Conservation (phyloP, 2,329 filamentous ascomycete genomes). For the Fusarium piperis region DNA sequence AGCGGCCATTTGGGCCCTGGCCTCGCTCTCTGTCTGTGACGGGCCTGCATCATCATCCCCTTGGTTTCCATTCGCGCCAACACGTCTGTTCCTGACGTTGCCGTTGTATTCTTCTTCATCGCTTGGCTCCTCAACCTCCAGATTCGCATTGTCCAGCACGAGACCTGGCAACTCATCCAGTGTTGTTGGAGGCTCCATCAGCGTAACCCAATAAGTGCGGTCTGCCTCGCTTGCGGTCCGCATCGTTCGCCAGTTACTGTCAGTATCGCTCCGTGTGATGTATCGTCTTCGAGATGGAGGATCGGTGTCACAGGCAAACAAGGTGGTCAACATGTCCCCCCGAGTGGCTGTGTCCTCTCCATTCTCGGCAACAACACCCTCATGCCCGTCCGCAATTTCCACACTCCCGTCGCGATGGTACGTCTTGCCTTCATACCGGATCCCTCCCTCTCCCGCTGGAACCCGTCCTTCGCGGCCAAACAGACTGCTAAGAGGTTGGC, state of each 20-base stretch:
- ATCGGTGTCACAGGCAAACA: constrained; percentile 56
- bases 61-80: constrained; percentile 38
- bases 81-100: constrained; percentile 16
- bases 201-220: constrained; percentile 54
- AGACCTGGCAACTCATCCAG: constrained; percentile 55
- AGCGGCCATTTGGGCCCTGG: constrained; percentile 50
- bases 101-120: constrained; percentile 41
- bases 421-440: constrained; percentile 73
- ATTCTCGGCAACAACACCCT: constrained; percentile 67
- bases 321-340: constrained; percentile 66
- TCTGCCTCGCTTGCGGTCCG: constrained; percentile 47
- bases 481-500: constrained; percentile 78
- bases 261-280: constrained; percentile 44
- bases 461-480: constrained; percentile 79
- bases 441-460: constrained; percentile 67
- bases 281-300: constrained; percentile 43
- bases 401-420: constrained; percentile 70
- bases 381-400: constrained; percentile 67
- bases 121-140: constrained; percentile 42
- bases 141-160: constrained; percentile 47
- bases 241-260: constrained; percentile 50
- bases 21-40: constrained; percentile 53
- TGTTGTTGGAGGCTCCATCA: constrained; percentile 57
- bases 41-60: constrained; percentile 40
- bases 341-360: constrained; percentile 68